These are phyloP conservation scores for Nephelium lappaceum DNA, from an alignment of 345 rosid species.

Conservation along the genomic window DNA sequence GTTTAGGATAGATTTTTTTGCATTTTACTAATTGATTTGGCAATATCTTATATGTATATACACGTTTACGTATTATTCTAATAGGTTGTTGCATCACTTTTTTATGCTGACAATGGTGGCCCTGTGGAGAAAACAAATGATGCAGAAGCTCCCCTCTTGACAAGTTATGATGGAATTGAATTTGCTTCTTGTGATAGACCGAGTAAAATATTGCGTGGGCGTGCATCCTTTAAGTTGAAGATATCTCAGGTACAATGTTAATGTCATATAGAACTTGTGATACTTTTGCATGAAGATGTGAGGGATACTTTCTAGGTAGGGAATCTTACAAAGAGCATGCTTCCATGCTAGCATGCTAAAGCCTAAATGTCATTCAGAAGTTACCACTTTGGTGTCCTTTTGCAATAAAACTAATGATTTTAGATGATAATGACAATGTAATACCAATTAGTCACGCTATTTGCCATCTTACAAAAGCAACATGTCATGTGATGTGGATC, in stretches of 20 bases:
- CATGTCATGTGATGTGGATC: neutral
- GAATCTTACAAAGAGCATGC: neutral
- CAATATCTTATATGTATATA: neutral
- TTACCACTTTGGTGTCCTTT: neutral
- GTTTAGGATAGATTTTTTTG: neutral
- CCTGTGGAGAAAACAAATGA: conserved; percentile 70
- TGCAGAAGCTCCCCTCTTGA: conserved; percentile 74
- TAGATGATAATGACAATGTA: neutral
- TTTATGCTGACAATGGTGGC: conserved; percentile 66
- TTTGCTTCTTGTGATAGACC: conserved; percentile 67
- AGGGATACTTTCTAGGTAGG: neutral
- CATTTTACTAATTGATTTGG: conserved; percentile 9
- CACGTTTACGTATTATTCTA: conserved; percentile 17
- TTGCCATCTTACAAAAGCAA: neutral
- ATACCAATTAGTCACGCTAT: neutral
- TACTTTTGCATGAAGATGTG: neutral
- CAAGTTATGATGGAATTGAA: conserved; percentile 75
- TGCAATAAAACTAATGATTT: neutral
- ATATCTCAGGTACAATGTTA: conserved; percentile 66
- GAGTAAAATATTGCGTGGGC: conserved; percentile 59
- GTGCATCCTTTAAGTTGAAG: conserved; percentile 80
- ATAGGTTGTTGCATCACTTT: conserved; percentile 74
- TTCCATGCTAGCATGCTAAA: neutral
- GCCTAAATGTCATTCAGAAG: neutral
- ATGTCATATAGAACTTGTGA: conserved; percentile 11